These are phyloP conservation scores for Bipolaris gigantea DNA, from an alignment of 2,329 filamentous ascomycete genomes.

Conservation along the genomic window DNA sequence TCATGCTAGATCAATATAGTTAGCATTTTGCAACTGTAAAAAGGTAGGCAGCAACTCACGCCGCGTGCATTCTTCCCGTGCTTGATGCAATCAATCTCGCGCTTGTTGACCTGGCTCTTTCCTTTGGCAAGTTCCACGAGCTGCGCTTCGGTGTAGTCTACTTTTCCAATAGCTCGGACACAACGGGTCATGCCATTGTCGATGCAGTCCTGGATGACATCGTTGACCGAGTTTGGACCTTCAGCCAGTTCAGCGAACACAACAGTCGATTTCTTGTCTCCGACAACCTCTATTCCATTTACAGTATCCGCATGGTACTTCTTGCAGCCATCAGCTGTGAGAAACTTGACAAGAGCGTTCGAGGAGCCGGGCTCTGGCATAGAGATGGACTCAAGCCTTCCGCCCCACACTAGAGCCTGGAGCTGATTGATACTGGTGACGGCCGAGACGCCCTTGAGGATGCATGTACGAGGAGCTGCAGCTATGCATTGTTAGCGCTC, in stretches of 20 bases:
- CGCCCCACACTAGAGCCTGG: slow-evolving; percentile 45
- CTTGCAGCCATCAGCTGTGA: slow-evolving; percentile 37
- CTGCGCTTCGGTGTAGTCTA: slow-evolving; percentile 43
- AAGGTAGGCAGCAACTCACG: slow-evolving; percentile 37
- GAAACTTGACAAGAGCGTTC: slow-evolving; percentile 38
- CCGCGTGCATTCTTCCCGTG: slow-evolving; percentile 46
- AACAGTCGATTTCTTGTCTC: slow-evolving; percentile 21
- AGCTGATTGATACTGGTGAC: slow-evolving; percentile 32
- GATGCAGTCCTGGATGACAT: slow-evolving; percentile 46
- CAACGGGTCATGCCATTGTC: slow-evolving; percentile 50
- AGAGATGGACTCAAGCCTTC: slow-evolving; percentile 37
- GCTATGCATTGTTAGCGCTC: slow-evolving; percentile 20
- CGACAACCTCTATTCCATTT: slow-evolving; percentile 38
- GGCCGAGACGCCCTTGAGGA: slow-evolving; percentile 30
- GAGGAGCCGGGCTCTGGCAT: slow-evolving; percentile 28
- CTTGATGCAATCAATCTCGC: slow-evolving; percentile 51
- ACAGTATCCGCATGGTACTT: slow-evolving; percentile 39
- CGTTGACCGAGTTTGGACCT: slow-evolving; percentile 42
- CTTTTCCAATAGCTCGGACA: slow-evolving; percentile 48
- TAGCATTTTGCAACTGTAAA: slow-evolving; percentile 4
- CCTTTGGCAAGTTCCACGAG: slow-evolving; percentile 46
- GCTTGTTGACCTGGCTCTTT: slow-evolving; percentile 36
- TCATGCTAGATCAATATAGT: slow-evolving; percentile 39
- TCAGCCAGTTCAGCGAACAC: slow-evolving; percentile 35
- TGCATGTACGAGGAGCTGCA: slow-evolving; percentile 27